Conservation (phyloP, 2,329 filamentous ascomycete species). For the Didymella exigua region DNA sequence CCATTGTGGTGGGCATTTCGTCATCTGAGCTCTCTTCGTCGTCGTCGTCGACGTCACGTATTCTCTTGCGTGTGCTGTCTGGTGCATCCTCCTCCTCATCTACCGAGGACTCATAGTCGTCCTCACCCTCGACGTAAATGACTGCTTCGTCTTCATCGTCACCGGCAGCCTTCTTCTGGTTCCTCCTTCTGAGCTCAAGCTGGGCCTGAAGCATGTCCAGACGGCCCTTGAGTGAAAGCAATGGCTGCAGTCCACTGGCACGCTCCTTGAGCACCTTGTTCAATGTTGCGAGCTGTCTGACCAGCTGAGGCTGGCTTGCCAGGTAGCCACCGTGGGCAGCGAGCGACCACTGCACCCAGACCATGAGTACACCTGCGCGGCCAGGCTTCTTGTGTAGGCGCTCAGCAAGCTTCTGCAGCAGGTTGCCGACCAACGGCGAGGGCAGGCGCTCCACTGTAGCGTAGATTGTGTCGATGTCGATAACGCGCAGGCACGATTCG, state of each 20-base stretch:
- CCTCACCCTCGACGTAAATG: constrained; percentile 86
- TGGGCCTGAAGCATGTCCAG: constrained; percentile 93
- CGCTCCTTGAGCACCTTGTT: constrained; percentile 88
- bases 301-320: constrained; percentile 81
- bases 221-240: constrained; percentile 91
- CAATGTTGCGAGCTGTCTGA: constrained; percentile 76
- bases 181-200: constrained; percentile 75
- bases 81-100: constrained; percentile 46
- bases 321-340: constrained; percentile 91
- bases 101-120: constrained; percentile 60
- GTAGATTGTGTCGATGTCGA: constrained; percentile 76
- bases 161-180: constrained; percentile 64
- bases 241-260: constrained; percentile 77
- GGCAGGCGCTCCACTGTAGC: constrained; percentile 90
- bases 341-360: constrained; percentile 95
- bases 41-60: constrained; percentile 31
- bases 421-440: constrained; percentile 76
- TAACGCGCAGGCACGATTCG: constrained; percentile 87
- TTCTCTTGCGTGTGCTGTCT: constrained; percentile 29
- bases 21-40: constrained; percentile 57
- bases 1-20: constrained; percentile 61
- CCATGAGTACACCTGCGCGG: constrained; percentile 85
- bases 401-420: constrained; percentile 85
- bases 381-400: constrained; percentile 86
- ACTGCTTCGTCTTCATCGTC: constrained; percentile 71